Evolutionary conservation across 2,329 filamentous ascomycete species (phyloP), one percentile per base, ranked within the genome.

Genomic region (Claviceps spartinae): DNA sequence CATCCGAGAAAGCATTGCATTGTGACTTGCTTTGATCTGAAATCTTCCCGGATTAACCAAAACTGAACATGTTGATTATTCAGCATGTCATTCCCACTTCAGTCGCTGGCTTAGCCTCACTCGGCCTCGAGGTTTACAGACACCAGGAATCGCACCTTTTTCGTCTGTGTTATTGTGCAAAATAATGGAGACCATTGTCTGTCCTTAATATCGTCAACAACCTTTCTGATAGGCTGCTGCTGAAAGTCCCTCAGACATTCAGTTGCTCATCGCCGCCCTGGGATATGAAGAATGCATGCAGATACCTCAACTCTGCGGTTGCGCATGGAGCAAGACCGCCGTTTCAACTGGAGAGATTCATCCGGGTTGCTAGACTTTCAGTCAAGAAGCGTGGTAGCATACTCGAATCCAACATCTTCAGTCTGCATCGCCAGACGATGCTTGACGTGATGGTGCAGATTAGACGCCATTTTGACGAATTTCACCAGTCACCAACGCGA

Each of bases 261-360:
- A 74, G 58, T 62, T 75, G 49, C 65, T 75, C 36, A 61, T 75
- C 45, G 74, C 72, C 5, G 72, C 72, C n/a, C 61, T 68, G 45
- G 68, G 69, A 46, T 72, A 73, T 52, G 69, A 71, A n/a, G 67
- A 9, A 75, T 54, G 71, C 74, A 47, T 73, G 67, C 58, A 69
- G 65, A 53, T 74, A 74, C 57, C 68, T 75, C 53, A 74, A 30
- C 74, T 54, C 58, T 75, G 56, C 66, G 72, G 48, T 59, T 75
- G 48, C 69, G 71, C 50, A 72, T 75, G 68, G 72, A 75, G 58
- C 71, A 76, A 60, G 71, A 75, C 55, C 65, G 72, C 24, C 64
- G 75, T 14, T 74, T 72, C 54, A 71, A 70, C 42, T 75, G 72
- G 72, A 72, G 70, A 55, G 72, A 75, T 56, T 70, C 71, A 2